Conservation (phyloP, 1,284 basidiomycete species). For the Farysia itapuensis region DNA sequence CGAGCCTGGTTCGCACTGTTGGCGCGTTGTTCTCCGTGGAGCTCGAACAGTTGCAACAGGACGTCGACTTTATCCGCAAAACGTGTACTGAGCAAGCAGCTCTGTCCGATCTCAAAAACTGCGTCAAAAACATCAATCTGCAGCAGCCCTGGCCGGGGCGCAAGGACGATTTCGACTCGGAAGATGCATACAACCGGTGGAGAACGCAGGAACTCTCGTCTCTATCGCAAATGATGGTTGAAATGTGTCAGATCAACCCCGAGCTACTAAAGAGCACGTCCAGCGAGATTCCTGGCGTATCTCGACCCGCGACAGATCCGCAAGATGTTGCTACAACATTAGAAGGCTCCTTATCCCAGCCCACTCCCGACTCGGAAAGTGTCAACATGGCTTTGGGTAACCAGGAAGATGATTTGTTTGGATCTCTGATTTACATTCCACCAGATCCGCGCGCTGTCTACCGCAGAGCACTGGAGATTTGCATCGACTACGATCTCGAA, state of each 20-base stretch:
- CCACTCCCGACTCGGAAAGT: constrained; percentile 25
- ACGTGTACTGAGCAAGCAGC: constrained; percentile 70
- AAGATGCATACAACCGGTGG: constrained; percentile 80
- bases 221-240: constrained; percentile 82
- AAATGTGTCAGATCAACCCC: constrained; percentile 83
- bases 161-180: constrained; percentile 80
- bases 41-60: constrained; percentile 70
- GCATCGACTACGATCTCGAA: constrained; percentile 83
- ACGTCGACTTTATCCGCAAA: constrained; percentile 71
- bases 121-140: constrained; percentile 85
- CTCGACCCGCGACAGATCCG: constrained; percentile 15
- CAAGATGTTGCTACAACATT: constrained; percentile 7
- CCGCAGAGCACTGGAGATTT: constrained; percentile 77
- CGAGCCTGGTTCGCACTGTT: constrained; percentile 64
- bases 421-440: constrained; percentile 78
- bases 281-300: constrained; percentile 16
- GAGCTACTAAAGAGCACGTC: constrained; percentile 74
- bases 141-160: constrained; percentile 80
- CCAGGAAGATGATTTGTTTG: constrained; percentile 42
- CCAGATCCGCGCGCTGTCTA: constrained; percentile 84
- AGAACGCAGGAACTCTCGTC: constrained; percentile 77
- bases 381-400: constrained; percentile 9
- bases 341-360: neutral
- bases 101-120: constrained; percentile 67
- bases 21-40: constrained; percentile 75